Base-by-base conservation (phyloP, 148 eudicot species). In the Fagopyrum tataricum region DNA sequence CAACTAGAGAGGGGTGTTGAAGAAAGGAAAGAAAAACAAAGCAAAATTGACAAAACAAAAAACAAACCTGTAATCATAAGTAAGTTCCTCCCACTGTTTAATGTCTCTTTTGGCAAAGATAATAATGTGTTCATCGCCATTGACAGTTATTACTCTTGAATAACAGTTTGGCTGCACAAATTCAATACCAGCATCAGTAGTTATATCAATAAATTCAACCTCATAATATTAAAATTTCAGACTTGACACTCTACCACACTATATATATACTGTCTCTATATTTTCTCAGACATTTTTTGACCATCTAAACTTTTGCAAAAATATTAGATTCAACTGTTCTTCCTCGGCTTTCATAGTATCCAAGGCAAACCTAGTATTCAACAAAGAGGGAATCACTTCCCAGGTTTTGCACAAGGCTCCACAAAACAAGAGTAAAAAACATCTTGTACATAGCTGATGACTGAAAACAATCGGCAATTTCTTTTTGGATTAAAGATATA, bases 71-170 rank as follows among this genome's bases (percentile, higher is more conserved):
- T 95, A 95, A 79, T 95, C 98, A 79, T 95, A 95, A 52, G 98
- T 90, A 78, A 95, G 82, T 81, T 95, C 98, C 82, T 95, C 98
- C 88, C 89, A 88, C 56, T 85, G 92, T 66, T 78, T 72, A 49
- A 95, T 88, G 81, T 95, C 96, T 81, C 98, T 82, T 84, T 95
- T 95, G 64, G 97, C 91, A 82, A 91, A 95, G 51, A 95, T 95
- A 62, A 95, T 95, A 51, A 95, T 90, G 79, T 95, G 97, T 59
- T 85, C 87, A 64, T 91, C 92, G 40, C 96, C 93, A 73, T 84
- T 82, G 44, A 95, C 93, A 83, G 84, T 85, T 73, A 95, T 95
- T 67, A 85, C 90, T 79, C 98, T 87, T 23, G 98, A 95, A 80
- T 95, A 95, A 76, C 98, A 95, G 80, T 95, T 95, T 67, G 98